Evolutionary conservation across 768 basidiomycete species (phyloP).

Genomic region (Lentinula lateritia): DNA sequence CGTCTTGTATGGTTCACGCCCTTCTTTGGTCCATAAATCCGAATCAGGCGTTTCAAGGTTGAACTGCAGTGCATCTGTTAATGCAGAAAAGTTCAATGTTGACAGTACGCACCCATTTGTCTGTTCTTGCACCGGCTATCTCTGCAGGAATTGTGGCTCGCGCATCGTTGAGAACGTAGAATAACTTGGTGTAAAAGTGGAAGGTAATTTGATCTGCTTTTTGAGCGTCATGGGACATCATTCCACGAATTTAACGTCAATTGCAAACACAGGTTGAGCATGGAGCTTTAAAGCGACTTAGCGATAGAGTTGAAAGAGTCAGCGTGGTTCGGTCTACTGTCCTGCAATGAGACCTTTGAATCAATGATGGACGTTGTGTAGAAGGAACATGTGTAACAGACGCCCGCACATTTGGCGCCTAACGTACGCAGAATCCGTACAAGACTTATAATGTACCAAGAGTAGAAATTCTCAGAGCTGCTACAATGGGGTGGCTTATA

Average conservation of each 20-base stretch:
- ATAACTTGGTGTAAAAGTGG: slow-evolving; percentile 79
- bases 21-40: slow-evolving; percentile 58
- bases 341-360: background rate
- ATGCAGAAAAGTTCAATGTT: background rate
- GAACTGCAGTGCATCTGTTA: slow-evolving; percentile 42
- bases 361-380: background rate
- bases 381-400: background rate
- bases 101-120: slow-evolving; percentile 69
- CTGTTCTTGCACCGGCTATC: slow-evolving; percentile 41
- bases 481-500: too few species aligned
- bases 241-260: background rate
- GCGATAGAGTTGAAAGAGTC: background rate
- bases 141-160: slow-evolving; percentile 50
- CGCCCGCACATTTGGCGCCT: background rate
- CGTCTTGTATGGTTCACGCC: slow-evolving; percentile 53
- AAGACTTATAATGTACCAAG: too few species aligned
- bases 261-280: background rate
- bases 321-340: background rate
- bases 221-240: slow-evolving; percentile 24
- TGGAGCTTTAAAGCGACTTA: background rate
- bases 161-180: slow-evolving; percentile 68
- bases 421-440: background rate
- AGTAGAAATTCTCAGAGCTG: too few species aligned
- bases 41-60: slow-evolving; percentile 77
- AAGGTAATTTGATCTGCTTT: slow-evolving; percentile 86